Evolutionary conservation across 495 filamentous ascomycete genomes (phyloP), one percentile per base, ranked within the genome.

Genomic region (Aspergillus affinis): DNA sequence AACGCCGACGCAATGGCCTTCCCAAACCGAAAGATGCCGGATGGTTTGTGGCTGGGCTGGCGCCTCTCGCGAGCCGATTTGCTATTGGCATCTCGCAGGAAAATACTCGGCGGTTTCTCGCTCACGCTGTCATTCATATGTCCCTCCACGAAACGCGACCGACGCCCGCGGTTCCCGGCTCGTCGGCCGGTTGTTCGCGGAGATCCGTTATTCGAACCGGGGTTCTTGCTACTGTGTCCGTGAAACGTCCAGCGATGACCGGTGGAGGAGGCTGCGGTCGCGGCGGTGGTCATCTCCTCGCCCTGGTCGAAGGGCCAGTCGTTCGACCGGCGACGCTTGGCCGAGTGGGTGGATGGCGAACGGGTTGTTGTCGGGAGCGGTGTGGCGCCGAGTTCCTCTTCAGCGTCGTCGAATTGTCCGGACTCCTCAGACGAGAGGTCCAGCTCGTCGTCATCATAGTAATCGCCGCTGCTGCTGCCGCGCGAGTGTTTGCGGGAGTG

Each of bases 61-160:
- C 10, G 30, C 30, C 30, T 6, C 30, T 32, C 64, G 48, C 15
- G 32, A 17, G 44, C 57, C 18, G 41, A 13, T 6, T 54, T 57
- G 20, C 57, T 32, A 32, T 12, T 32, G 30, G 3, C 77, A 8
- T 82, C 79, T 8, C 77, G 83, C 32, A 87, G 70, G 65, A 85
- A 91, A 47, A 84, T 78, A 30, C 76, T 72, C 9, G 89, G 89
- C 44, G 89, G 89, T 63, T 77, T 83, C 58, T 87, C 80, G 61
- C 87, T 90, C 18, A 82, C 78, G 58, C 87, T 84, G 69, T 92
- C 89, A 67, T 85, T 89, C 88, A 92, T 91, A 57, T 82, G 88
- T 3, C 86, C 89, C 65, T 92, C 89, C 5, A 87, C 71, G 65
- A 92, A 92, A 29, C 83, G 78, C 9, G 86, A 88, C 15, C 79